Conservation (phyloP, 176 grass and related monocot genomes). For the Cenchrus fungigraminus region DNA sequence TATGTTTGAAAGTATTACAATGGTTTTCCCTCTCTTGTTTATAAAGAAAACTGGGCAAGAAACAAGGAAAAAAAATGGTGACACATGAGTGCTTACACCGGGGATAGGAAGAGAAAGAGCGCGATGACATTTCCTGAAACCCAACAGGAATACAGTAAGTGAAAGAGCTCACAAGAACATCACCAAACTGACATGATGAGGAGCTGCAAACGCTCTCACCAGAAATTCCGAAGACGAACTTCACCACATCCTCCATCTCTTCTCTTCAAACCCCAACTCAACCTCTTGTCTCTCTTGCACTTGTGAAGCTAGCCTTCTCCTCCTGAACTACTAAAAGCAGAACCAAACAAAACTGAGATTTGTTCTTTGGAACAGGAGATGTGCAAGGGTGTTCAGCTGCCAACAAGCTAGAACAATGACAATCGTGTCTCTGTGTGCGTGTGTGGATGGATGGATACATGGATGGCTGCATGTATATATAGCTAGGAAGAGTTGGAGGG, state of each 20-base stretch:
- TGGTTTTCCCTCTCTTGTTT: neutral
- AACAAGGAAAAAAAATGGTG: neutral
- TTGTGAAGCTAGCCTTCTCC: neutral
- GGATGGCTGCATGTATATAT: conserved; percentile 33
- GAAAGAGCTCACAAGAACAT: conserved; percentile 1
- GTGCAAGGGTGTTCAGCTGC: neutral
- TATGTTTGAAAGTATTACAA: neutral
- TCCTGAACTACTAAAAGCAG: neutral
- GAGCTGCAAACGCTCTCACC: conserved; percentile 37
- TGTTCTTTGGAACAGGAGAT: neutral
- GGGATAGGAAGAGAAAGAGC: conserved; percentile 79
- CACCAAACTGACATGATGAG: neutral
- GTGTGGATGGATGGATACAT: neutral
- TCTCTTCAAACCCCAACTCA: neutral
- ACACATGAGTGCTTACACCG: conserved; percentile 52
- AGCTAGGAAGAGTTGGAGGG: conserved; percentile 25
- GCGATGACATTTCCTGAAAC: conserved; percentile 71
- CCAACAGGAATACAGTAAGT: neutral
- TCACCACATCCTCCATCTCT: conserved; percentile 58
- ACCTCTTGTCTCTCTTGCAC: neutral
- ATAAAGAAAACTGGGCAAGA: too few relatives aligned
- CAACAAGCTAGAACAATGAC: conserved; percentile 4
- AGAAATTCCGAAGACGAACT: conserved; percentile 70
- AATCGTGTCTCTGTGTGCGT: neutral
- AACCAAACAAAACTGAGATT: neutral